Conservation (phyloP, 2,329 filamentous ascomycete species). For the Cylindrodendrum hubeiense region DNA sequence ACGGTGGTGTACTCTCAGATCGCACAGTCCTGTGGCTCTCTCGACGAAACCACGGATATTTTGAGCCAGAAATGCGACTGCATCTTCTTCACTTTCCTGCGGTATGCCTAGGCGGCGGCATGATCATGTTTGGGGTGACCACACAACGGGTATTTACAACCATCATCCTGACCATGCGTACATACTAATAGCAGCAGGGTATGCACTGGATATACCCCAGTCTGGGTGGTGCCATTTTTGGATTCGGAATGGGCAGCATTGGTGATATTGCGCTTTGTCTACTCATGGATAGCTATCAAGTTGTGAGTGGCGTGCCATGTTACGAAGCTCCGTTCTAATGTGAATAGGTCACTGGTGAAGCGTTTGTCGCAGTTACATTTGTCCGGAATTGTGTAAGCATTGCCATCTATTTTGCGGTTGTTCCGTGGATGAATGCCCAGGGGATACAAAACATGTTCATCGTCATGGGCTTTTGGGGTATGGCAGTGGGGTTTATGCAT, state of each 20-base stretch:
- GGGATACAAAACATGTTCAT: constrained; percentile 30
- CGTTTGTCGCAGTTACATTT: constrained; percentile 25
- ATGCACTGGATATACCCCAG: constrained; percentile 55
- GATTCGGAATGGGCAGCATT: constrained; percentile 50
- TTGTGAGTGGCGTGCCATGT: constrained; percentile 5
- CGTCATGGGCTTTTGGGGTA: constrained; percentile 25
- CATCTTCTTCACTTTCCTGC: constrained; percentile 45
- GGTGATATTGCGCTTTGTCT: constrained; percentile 49
- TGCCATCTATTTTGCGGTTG: constrained; percentile 27
- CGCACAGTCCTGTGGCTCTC: constrained; percentile 51
- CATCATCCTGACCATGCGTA: background rate
- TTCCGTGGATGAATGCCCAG: constrained; percentile 28
- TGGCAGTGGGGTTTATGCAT: constrained; percentile 21
- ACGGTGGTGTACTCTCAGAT: constrained; percentile 52
- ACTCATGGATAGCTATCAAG: constrained; percentile 48
- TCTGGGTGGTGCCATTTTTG: constrained; percentile 49
- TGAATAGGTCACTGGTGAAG: constrained; percentile 23
- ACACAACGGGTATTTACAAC: constrained; percentile 43
- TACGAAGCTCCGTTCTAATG: background rate
- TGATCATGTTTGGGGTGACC: constrained; percentile 53
- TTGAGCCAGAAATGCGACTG: constrained; percentile 58
- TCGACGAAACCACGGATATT: constrained; percentile 52
- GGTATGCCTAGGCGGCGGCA: constrained; percentile 46
- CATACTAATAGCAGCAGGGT: constrained; percentile 42
- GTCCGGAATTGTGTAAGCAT: constrained; percentile 30